Conservation (phyloP, 108 stramenopile genomes). For the Pseudonitzschia pungens region DNA sequence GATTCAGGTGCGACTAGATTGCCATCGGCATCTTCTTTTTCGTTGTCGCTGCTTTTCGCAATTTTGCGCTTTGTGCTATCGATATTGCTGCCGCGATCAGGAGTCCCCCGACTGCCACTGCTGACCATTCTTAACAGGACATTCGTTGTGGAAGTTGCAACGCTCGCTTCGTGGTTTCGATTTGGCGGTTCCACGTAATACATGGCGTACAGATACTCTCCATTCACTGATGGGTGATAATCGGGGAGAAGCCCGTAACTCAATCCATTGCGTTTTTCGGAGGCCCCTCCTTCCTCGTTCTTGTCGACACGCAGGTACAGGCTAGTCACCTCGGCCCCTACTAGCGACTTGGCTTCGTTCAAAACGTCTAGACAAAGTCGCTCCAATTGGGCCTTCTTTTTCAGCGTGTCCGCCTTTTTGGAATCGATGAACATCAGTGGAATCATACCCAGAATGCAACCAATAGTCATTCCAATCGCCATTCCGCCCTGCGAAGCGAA, state of each 20-base stretch:
- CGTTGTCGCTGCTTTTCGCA: slow-evolving; percentile 2
- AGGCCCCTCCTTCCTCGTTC: slow-evolving; percentile 6
- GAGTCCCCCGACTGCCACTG: not conserved
- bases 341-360: slow-evolving; percentile 56
- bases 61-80: not conserved
- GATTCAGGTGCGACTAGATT: not conserved
- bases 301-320: slow-evolving; percentile 52
- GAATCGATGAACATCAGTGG: slow-evolving; percentile 82
- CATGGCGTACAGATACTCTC: slow-evolving; percentile 59
- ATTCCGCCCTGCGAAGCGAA: slow-evolving; percentile 77
- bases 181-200: slow-evolving; percentile 28
- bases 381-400: slow-evolving; percentile 49
- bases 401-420: slow-evolving; percentile 39
- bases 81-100: not conserved
- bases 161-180: not conserved
- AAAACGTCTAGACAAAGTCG: slow-evolving; percentile 55
- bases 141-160: slow-evolving; percentile 10
- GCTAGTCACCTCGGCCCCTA: slow-evolving; percentile 55
- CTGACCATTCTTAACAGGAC: slow-evolving; percentile 2
- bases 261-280: slow-evolving; percentile 14
- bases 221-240: slow-evolving; percentile 30
- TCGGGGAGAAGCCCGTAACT: not conserved
- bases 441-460: slow-evolving; percentile 96
- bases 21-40: not conserved
- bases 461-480: slow-evolving; percentile 85